phyloP scores from a whole-genome alignment of 352 stramenopile species.

The Pythium biforme region DNA sequence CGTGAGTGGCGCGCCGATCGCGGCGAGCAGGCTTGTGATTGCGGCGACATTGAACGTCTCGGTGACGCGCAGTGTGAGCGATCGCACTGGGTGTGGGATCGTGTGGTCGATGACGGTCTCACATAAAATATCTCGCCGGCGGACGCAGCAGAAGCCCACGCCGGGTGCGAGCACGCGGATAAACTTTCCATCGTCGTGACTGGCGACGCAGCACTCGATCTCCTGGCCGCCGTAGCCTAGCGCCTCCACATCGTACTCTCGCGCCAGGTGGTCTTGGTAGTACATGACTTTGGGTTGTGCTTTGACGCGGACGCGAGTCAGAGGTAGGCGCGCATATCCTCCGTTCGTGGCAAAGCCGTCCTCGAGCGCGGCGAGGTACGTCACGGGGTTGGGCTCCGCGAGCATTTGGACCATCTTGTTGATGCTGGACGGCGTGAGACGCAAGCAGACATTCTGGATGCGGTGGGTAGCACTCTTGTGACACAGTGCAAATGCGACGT shows the following conservation, averaged over 20 bases:
- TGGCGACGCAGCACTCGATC: neutral
- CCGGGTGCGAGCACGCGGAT: neutral
- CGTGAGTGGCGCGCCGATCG: slow-evolving; percentile 2
- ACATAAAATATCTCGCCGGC: neutral
- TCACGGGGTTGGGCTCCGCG: neutral
- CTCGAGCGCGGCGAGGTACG: neutral
- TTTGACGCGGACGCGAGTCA: neutral
- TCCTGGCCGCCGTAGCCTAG: neutral
- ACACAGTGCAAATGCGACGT: neutral
- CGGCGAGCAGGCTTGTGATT: neutral
- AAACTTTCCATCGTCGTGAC: neutral
- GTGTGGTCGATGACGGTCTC: neutral
- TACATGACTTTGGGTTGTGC: neutral
- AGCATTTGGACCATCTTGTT: neutral
- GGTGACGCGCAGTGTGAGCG: neutral
- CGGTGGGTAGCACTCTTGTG: neutral
- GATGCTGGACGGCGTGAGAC: neutral
- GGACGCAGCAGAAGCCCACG: neutral
- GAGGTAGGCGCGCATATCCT: neutral
- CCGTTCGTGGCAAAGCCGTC: neutral
- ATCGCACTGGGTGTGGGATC: neutral
- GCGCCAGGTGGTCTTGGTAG: no score
- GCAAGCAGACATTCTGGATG: neutral
- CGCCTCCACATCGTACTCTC: neutral
- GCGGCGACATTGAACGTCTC: neutral